phyloP scores from a whole-genome alignment of 805 yeast genomes.

The Zygosaccharomyces siamensis region DNA sequence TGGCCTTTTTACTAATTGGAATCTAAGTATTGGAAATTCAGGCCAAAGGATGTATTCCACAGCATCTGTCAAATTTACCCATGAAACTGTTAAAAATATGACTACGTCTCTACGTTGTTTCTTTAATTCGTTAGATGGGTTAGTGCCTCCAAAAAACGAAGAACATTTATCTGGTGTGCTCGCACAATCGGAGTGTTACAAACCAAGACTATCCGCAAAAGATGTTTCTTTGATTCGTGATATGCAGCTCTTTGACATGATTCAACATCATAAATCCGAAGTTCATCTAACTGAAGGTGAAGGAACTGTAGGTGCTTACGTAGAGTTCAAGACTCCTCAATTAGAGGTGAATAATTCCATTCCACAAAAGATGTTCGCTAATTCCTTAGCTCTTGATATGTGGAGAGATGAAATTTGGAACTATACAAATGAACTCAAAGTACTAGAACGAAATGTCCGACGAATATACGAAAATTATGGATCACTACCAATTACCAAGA shows the following conservation, averaged over 20 bases:
- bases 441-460: conserved; percentile 41
- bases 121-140: conserved; percentile 34
- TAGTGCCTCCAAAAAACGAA: conserved; percentile 19
- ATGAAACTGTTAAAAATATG: conserved; percentile 56
- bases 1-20: conserved; percentile 23
- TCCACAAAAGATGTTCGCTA: conserved; percentile 42
- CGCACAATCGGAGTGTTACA: neutral
- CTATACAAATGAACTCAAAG: conserved; percentile 40
- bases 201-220: conserved; percentile 8
- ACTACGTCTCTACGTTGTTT: conserved; percentile 45
- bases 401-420: conserved; percentile 37
- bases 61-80: conserved; percentile 31
- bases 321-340: conserved; percentile 52
- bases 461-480: conserved; percentile 53
- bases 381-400: conserved; percentile 41
- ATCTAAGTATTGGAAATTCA: conserved; percentile 13
- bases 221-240: conserved; percentile 15
- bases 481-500: conserved; percentile 54
- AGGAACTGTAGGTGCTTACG: conserved; percentile 43
- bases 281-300: conserved; percentile 4
- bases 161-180: conserved; percentile 13
- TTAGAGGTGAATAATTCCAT: conserved; percentile 30
- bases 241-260: conserved; percentile 31
- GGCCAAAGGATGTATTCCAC: conserved; percentile 22
- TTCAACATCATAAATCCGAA: conserved; percentile 23